phyloP scores from a whole-genome alignment of 129 eudicot genomes.

The Oenanthe sinensis region DNA sequence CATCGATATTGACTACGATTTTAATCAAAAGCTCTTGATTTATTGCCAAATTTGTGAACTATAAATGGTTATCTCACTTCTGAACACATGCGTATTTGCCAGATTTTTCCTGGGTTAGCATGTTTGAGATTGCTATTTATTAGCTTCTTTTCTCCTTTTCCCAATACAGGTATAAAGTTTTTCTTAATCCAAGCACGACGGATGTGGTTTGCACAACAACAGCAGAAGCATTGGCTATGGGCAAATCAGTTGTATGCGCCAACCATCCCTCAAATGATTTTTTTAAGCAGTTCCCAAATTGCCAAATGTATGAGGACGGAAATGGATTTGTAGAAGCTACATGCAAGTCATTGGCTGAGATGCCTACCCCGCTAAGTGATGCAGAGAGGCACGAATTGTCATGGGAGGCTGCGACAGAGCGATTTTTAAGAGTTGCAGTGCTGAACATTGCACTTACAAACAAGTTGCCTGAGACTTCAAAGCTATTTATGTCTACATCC shows the following conservation, averaged over 20 bases:
- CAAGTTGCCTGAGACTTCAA: slow-evolving; percentile 25
- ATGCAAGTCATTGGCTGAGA: slow-evolving; percentile 46
- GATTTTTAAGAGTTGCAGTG: slow-evolving; percentile 58
- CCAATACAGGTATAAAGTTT: slow-evolving; percentile 65
- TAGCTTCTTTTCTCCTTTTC: not conserved
- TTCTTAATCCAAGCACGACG: slow-evolving; percentile 94
- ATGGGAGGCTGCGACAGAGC: slow-evolving; percentile 90
- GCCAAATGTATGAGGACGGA: slow-evolving; percentile 62
- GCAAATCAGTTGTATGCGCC: slow-evolving; percentile 92
- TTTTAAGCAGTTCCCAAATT: slow-evolving; percentile 88
- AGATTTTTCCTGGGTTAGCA: not conserved
- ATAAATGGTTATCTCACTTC: not conserved
- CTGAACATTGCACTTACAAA: slow-evolving; percentile 37
- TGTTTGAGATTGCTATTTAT: slow-evolving; percentile 1
- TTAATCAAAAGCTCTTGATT: too few species aligned
- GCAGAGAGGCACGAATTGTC: slow-evolving; percentile 75
- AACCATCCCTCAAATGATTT: slow-evolving; percentile 84
- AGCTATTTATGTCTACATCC: slow-evolving; percentile 50
- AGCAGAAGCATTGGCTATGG: slow-evolving; percentile 96
- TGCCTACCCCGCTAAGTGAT: slow-evolving; percentile 58
- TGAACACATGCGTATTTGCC: too few species aligned
- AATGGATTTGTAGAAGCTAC: slow-evolving; percentile 66
- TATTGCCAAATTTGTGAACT: not conserved
- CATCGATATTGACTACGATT: too few species aligned
- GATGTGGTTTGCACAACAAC: slow-evolving; percentile 94